Base-by-base conservation (phyloP, 805 yeast species). In the Yarrowia bubula region DNA sequence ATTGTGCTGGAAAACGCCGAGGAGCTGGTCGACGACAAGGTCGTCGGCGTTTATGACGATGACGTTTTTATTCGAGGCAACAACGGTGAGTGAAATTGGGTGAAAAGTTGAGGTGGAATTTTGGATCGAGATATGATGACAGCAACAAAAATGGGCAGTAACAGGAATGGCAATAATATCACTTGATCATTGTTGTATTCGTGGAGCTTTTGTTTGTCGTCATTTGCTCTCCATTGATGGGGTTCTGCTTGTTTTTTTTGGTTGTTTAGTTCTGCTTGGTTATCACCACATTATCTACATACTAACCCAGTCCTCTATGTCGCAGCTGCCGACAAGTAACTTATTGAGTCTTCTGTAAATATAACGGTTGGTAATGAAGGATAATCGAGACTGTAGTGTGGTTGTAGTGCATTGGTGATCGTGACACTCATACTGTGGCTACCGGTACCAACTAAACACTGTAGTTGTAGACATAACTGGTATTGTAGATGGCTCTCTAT, bases 11-110 rank as follows among this genome's bases (percentile, higher is more conserved):
- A 89, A 65, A 82, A 86, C 67, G 85, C 96, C 4, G 80, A 84
- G 53, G 99, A 95, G 73, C 75, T 77, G 50, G 83, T 84, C 38
- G 77, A 78, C 62, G 83, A 83, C 7, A 79, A 80, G 53, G 72
- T 74, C 48, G 83, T 81, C 41, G 83, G 81, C 67, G 78, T 76
- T 32, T 87, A 85, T 68, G 90, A 90, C 37, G 48, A 48, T 39
- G 96, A 90, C 75, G 92, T 90, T 33, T 91, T 91, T 73, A 84
- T 91, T 69, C 84, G 96, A 76, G 96, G 96, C 42, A 90, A 90
- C 73, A 88, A 89, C 73, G 95, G 92, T 81, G 79, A 76, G 86
- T 85, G n/a, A 38, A 11, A 8, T 14, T 11, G 48, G 13, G 28
- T 3, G 28, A 3, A 5, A n/a, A 4, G 3, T 35, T 35, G 38